Evolutionary conservation across 75 land plant species (phyloP).

Genomic region (Sequoia sempervirens): DNA sequence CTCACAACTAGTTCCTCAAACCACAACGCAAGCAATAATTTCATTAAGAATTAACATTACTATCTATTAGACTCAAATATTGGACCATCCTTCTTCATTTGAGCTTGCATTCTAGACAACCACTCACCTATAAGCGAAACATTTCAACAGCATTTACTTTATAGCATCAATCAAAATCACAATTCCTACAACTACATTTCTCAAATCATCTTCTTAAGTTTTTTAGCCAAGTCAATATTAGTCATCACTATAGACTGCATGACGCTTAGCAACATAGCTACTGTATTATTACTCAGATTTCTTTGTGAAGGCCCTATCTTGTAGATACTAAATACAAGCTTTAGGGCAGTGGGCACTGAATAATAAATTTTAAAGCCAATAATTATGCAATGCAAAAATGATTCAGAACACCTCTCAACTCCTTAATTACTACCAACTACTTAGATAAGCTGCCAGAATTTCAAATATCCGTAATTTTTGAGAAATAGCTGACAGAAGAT

Average conservation of each 20-base stretch:
- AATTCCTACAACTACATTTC: not conserved
- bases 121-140: not conserved
- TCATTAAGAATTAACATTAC: too few species aligned
- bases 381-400: not conserved
- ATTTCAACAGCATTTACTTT: not conserved
- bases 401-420: not conserved
- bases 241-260: not conserved
- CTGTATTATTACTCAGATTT: not conserved
- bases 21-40: not conserved
- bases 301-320: not conserved
- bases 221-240: not conserved
- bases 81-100: not conserved
- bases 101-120: not conserved
- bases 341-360: not conserved
- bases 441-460: not conserved
- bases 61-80: not conserved
- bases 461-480: not conserved
- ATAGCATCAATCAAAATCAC: not conserved
- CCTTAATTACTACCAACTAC: not conserved
- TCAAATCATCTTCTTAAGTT: not conserved
- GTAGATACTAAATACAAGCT: not conserved
- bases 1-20: not conserved
- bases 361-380: not conserved
- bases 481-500: not conserved
- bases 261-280: not conserved